Evolutionary conservation across 202 grass and related monocot species (phyloP).

Genomic region (Bolboschoenoplectus hybrid): DNA sequence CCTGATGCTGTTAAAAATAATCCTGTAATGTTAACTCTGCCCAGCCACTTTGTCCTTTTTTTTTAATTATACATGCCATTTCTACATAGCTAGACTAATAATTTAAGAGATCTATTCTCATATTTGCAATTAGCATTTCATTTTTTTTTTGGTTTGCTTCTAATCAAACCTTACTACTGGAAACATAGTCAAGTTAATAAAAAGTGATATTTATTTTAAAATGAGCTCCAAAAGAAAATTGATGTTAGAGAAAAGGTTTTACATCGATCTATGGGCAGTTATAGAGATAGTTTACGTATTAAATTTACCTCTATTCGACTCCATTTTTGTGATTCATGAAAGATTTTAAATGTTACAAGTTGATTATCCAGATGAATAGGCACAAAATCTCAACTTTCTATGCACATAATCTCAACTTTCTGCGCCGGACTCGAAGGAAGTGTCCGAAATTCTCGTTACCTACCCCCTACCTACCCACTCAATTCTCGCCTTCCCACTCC

Average conservation of each 20-base stretch:
- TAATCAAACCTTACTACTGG: background rate
- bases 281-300: background rate
- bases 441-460: background rate
- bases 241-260: background rate
- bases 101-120: background rate
- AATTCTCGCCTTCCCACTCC: background rate
- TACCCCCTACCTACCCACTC: conserved; percentile 5
- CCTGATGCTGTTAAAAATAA: conserved; percentile 64
- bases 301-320: background rate
- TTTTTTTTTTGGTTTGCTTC: background rate
- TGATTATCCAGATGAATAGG: background rate
- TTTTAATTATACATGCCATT: conserved; percentile 5
- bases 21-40: conserved; percentile 50
- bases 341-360: background rate
- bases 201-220: background rate
- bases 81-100: background rate
- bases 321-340: background rate
- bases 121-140: background rate
- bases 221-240: background rate
- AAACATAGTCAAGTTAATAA: background rate
- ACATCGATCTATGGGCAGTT: background rate
- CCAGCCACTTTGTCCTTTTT: background rate
- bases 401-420: background rate
- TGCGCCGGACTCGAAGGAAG: no score
- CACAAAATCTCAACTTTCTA: background rate